Conservation (phyloP, 2,329 filamentous ascomycete species). For the Pseudogymnoascus sp. region DNA sequence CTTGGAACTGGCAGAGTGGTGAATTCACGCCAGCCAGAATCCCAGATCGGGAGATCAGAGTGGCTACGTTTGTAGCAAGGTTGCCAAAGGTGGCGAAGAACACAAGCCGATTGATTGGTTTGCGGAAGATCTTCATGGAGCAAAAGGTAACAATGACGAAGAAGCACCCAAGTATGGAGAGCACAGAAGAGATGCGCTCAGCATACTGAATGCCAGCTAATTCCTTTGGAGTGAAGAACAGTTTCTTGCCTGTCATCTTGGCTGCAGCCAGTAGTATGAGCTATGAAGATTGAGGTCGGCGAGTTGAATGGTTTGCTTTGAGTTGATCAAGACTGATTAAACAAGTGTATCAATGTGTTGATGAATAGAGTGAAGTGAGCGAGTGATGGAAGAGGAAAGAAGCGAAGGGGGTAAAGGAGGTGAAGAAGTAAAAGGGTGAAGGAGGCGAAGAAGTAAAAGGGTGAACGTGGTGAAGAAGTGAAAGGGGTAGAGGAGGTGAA, state of each 20-base stretch:
- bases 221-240: rapidly evolving
- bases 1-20: constrained; percentile 58
- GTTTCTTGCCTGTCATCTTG: constrained; percentile 34
- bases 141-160: constrained; percentile 65
- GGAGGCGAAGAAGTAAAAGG: constrained; percentile 9
- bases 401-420: neutral
- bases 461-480: neutral
- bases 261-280: neutral
- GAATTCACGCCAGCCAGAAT: constrained; percentile 30
- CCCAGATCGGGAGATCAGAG: constrained; percentile 59
- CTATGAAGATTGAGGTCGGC: neutral
- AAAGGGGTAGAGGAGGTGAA: neutral
- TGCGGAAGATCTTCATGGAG: constrained; percentile 56
- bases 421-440: neutral
- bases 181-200: constrained; percentile 33
- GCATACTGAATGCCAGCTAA: neutral
- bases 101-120: constrained; percentile 74
- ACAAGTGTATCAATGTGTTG: neutral
- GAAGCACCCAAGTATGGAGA: constrained; percentile 45
- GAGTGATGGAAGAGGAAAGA: neutral
- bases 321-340: constrained; percentile 2
- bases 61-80: constrained; percentile 66
- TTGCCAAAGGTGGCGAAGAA: constrained; percentile 81
- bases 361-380: neutral
- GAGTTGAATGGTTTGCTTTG: neutral